These are phyloP conservation scores for Phytopythium aichiense DNA, from an alignment of 352 stramenopile genomes.

Conservation along the genomic window DNA sequence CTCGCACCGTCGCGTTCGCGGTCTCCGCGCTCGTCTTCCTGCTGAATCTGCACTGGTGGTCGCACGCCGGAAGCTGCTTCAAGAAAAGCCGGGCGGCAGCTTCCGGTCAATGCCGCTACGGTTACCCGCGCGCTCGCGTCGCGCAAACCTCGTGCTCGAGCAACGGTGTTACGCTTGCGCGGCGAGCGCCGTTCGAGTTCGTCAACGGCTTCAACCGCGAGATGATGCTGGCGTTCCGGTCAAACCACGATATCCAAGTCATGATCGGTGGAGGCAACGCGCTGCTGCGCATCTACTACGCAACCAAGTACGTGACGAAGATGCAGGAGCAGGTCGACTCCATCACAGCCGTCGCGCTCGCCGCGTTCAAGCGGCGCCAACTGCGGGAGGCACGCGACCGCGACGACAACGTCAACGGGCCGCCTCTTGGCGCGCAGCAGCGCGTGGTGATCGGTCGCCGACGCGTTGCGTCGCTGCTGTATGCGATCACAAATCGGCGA, in stretches of 20 bases:
- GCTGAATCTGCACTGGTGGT: constrained; percentile 1
- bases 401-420: too few species aligned
- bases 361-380: not conserved
- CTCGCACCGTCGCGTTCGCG: not conserved
- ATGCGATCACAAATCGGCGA: not conserved
- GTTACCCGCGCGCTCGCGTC: not conserved
- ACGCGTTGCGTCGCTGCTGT: not conserved
- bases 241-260: not conserved
- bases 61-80: not conserved
- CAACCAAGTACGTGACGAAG: not conserved
- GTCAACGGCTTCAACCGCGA: not conserved
- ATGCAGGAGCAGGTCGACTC: not conserved
- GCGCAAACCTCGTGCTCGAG: not conserved
- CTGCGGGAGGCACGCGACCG: not conserved
- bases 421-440: not conserved
- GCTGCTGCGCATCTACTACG: not conserved
- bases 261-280: not conserved
- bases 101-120: not conserved
- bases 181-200: not conserved
- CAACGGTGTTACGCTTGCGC: not conserved
- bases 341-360: not conserved
- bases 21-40: not conserved
- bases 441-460: not conserved
- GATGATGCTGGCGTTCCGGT: not conserved
- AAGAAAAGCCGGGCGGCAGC: not conserved